Percentiles rank a stretch among this genome's conserved stretches.
Conservation (phyloP, 2,329 filamentous ascomycete species). For the Colletotrichum horii region DNA sequence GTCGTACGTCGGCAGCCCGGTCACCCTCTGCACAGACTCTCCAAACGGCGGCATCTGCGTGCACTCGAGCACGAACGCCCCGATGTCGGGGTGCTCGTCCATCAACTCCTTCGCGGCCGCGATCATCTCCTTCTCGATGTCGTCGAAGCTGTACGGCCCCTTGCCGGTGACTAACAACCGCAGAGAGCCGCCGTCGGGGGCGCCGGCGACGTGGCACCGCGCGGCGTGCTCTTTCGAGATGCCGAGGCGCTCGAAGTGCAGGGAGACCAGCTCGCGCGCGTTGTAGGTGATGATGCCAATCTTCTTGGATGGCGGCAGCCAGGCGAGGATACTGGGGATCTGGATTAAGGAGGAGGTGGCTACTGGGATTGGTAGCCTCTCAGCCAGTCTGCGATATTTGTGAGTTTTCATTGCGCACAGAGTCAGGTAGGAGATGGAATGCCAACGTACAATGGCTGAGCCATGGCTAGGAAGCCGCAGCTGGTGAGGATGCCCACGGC, state of each 20-base stretch:
- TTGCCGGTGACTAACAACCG: not conserved
- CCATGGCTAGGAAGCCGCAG: not conserved
- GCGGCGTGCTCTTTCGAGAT: not conserved
- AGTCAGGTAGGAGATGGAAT: fast-evolving
- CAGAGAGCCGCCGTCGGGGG: not conserved
- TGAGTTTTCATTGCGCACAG: not conserved
- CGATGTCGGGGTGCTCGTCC: not conserved
- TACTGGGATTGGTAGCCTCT: not conserved
- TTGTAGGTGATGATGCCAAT: not conserved
- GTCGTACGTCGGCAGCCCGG: not conserved
- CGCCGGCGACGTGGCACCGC: not conserved
- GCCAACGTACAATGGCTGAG: not conserved
- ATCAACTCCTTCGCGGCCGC: not conserved
- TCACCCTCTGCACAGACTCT: not conserved
- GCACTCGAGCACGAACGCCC: not conserved
- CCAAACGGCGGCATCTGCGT: not conserved
- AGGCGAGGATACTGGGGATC: not conserved
- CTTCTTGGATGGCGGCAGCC: not conserved
- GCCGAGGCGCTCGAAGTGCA: not conserved
- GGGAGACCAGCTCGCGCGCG: not conserved
- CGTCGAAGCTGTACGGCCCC: not conserved
- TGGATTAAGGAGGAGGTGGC: not conserved
- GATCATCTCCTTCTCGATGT: not conserved
- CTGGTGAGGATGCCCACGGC: not conserved
- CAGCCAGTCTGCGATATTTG: not conserved